Evolutionary conservation across 176 grass and related monocot genomes (phyloP).

Genomic region (Ensete ventricosum): DNA sequence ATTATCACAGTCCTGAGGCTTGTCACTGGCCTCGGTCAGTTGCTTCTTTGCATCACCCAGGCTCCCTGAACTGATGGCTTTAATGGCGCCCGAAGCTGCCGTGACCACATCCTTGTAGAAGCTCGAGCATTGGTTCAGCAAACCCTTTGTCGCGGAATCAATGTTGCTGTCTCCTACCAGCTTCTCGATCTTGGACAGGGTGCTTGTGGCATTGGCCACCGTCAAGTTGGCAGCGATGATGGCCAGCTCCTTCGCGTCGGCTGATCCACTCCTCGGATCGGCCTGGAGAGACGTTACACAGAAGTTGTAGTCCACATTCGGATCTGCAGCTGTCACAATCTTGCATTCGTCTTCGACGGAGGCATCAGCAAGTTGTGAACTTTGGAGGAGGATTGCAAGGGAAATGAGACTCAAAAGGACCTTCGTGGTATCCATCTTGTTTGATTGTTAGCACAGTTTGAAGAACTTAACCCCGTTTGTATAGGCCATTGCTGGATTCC

Average conservation of each 20-base stretch:
- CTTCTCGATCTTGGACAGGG: slow-evolving; percentile 23
- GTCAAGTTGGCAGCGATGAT: slow-evolving; percentile 23
- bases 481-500: no score
- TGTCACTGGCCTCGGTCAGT: not conserved
- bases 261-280: slow-evolving; percentile 10
- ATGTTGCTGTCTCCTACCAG: slow-evolving; percentile 11
- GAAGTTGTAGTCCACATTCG: slow-evolving; percentile 1
- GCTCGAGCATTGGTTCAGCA: not conserved
- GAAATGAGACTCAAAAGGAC: no score
- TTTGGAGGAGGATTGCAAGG: no score
- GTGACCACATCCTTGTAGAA: not conserved
- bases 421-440: no score
- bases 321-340: not conserved
- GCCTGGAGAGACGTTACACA: slow-evolving; percentile 12
- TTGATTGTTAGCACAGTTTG: no score
- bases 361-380: no score
- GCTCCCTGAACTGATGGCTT: not conserved
- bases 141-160: not conserved
- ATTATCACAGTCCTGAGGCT: not conserved
- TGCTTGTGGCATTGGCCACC: slow-evolving; percentile 13
- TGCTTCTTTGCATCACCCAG: not conserved
- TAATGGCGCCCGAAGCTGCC: not conserved
- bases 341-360: not conserved
- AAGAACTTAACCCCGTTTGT: no score
- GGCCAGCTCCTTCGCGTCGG: slow-evolving; percentile 17